These are phyloP conservation scores for Capsella rubella DNA, from an alignment of 441 rosid species.

Conservation along the genomic window DNA sequence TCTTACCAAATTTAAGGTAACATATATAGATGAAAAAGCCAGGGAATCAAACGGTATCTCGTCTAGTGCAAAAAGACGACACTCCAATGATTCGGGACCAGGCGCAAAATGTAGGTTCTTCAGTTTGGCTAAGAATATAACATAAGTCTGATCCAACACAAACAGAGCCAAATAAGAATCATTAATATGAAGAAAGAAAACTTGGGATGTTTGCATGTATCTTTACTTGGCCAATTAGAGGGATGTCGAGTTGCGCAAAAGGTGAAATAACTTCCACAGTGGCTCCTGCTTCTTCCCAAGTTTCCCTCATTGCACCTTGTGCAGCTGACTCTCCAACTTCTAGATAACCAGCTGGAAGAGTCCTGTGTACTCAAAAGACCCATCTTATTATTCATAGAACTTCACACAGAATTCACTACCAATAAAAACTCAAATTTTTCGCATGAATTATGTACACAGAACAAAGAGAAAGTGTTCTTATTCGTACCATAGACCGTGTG, in stretches of 20 bases:
- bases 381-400: constrained; percentile 16
- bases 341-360: constrained; percentile 96
- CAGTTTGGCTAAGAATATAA: constrained; percentile 89
- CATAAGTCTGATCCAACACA: constrained; percentile 71
- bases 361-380: constrained; percentile 58
- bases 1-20: constrained; percentile 80
- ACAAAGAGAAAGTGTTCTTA: background rate
- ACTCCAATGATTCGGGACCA: constrained; percentile 93
- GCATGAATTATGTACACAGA: background rate
- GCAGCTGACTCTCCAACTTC: constrained; percentile 98
- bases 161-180: constrained; percentile 18
- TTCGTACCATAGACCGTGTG: constrained; percentile 79
- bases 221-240: constrained; percentile 89
- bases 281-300: constrained; percentile 96
- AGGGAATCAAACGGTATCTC: constrained; percentile 89
- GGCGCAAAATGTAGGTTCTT: constrained; percentile 81
- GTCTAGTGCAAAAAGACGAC: constrained; percentile 78
- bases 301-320: constrained; percentile 93
- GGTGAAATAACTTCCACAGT: constrained; percentile 89
- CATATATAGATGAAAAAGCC: constrained; percentile 92
- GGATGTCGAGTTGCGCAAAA: constrained; percentile 92
- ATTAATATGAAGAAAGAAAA: background rate
- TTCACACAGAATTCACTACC: constrained; percentile 2
- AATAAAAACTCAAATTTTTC: background rate
- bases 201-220: background rate